These are phyloP conservation scores for Rhizopogon vinicolor DNA, from an alignment of 768 basidiomycete genomes.

Conservation along the genomic window DNA sequence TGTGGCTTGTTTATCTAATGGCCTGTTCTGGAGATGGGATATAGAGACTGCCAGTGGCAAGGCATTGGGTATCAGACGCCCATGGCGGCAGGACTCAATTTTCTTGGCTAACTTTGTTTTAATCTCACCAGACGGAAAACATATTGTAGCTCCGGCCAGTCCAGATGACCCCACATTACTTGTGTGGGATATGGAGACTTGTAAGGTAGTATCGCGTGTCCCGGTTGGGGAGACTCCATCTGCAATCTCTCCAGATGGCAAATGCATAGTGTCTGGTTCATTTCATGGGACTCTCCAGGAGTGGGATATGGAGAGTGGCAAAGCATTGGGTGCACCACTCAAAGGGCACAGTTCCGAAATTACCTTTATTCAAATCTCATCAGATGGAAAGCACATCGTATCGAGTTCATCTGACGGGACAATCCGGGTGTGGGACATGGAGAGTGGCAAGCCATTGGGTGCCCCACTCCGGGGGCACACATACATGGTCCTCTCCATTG, in stretches of 20 bases:
- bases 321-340: background rate
- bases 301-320: slow-evolving; percentile 7
- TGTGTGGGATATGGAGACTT: background rate
- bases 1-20: too few relatives aligned
- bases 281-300: background rate
- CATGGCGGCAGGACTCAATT: too few relatives aligned
- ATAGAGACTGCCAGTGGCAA: too few relatives aligned
- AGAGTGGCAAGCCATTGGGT: background rate
- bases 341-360: background rate
- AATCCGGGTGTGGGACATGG: background rate
- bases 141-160: too few relatives aligned
- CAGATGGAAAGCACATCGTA: background rate
- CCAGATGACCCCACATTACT: too few relatives aligned
- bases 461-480: too few relatives aligned
- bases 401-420: background rate
- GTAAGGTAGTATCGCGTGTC: too few relatives aligned
- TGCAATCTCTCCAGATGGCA: slow-evolving; percentile 5
- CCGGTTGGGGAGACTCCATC: background rate
- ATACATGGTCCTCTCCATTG: too few relatives aligned
- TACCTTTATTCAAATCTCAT: background rate
- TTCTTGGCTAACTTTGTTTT: too few relatives aligned
- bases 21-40: too few relatives aligned
- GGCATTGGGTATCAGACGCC: too few relatives aligned
- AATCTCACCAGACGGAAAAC: too few relatives aligned
- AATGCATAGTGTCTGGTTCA: slow-evolving; percentile 2